These are phyloP conservation scores for Phialophora verrucosa DNA, from an alignment of 2,329 filamentous ascomycete species.

Conservation along the genomic window DNA sequence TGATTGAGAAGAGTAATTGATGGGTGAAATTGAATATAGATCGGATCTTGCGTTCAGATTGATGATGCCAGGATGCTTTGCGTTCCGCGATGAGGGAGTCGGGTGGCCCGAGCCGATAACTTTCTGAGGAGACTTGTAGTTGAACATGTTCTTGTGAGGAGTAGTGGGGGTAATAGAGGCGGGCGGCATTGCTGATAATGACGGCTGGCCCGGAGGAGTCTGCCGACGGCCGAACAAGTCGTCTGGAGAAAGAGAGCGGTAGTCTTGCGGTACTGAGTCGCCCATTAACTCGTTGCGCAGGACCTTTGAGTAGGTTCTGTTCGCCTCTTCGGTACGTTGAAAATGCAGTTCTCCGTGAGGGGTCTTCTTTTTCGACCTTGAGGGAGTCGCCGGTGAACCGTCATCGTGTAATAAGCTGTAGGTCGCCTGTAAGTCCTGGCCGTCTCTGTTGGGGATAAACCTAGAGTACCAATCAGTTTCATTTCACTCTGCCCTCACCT, in stretches of 20 bases:
- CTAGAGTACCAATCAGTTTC: conserved; percentile 54
- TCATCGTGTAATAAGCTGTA: conserved; percentile 92
- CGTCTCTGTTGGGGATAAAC: conserved; percentile 93
- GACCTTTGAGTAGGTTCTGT: conserved; percentile 86
- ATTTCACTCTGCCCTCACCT: not conserved
- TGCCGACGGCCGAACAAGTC: conserved; percentile 65
- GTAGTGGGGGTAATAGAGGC: conserved; percentile 85
- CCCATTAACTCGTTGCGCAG: conserved; percentile 93
- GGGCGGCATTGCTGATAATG: conserved; percentile 68
- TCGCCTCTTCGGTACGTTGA: conserved; percentile 89
- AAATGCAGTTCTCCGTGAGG: conserved; percentile 92
- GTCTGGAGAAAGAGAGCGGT: conserved; percentile 43
- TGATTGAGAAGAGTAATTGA: conserved; percentile 88
- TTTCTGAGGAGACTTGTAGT: conserved; percentile 77
- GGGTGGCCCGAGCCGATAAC: conserved; percentile 76
- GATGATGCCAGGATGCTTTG: conserved; percentile 71
- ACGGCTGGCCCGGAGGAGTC: conserved; percentile 75
- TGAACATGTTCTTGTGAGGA: conserved; percentile 96
- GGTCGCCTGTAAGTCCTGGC: conserved; percentile 90
- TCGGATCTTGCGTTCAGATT: conserved; percentile 90
- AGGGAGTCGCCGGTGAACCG: conserved; percentile 88
- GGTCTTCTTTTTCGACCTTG: conserved; percentile 80
- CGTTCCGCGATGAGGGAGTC: conserved; percentile 86
- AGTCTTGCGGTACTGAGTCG: conserved; percentile 82
- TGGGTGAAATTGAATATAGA: conserved; percentile 92